Percentiles rank a stretch among this genome's conserved stretches.
These are phyloP conservation scores for Venturia oleaginea DNA, from an alignment of 2,329 filamentous ascomycete genomes.

Conservation along the genomic window DNA sequence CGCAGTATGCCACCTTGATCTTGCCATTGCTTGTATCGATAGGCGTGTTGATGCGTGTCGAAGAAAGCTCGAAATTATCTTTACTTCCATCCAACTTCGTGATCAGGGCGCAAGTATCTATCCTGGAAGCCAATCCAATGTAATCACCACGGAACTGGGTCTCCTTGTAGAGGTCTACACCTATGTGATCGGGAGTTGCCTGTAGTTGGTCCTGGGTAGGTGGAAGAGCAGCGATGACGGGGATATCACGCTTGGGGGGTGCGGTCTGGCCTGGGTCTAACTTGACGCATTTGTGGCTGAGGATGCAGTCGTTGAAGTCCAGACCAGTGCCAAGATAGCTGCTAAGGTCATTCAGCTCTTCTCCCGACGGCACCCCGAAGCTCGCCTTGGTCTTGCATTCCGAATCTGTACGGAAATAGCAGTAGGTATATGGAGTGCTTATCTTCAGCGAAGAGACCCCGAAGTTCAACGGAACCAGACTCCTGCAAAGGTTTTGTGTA, in stretches of 20 bases:
- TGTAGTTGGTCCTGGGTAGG: not conserved
- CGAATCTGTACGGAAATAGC: no score
- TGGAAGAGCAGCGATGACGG: not conserved
- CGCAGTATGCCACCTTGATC: not conserved
- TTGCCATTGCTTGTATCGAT: not conserved
- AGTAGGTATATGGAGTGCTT: no score
- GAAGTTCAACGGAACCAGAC: no score
- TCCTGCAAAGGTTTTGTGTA: no score
- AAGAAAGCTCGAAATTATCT: not conserved
- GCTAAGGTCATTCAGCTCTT: no score
- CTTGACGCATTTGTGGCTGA: no score
- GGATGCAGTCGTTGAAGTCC: no score
- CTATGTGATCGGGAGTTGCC: not conserved
- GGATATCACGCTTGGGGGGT: not conserved
- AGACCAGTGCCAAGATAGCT: no score
- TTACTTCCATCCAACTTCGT: not conserved
- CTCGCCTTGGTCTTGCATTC: no score
- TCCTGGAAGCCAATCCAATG: not conserved
- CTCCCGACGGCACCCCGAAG: no score
- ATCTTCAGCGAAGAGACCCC: no score
- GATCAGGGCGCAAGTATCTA: not conserved
- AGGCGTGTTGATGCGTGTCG: not conserved
- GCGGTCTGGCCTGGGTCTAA: no score
- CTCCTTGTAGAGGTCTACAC: not conserved
- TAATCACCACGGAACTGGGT: not conserved